Base-by-base conservation (phyloP, 1,284 basidiomycete genomes). In the Inonotus hispidus region DNA sequence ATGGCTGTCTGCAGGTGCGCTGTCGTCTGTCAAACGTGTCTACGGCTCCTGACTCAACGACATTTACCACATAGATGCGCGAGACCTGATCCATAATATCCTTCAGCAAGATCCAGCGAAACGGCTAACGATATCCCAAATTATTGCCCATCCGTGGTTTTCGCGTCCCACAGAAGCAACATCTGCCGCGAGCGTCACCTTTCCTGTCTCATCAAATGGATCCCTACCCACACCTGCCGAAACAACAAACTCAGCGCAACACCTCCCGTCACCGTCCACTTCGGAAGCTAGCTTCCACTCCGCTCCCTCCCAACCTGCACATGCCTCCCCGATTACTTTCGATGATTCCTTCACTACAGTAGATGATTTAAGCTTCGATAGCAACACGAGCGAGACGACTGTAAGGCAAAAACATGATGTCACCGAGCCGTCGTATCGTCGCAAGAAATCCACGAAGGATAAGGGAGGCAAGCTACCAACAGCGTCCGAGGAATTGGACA, bases 61-160 rank as follows among this genome's bases (percentile, higher is more conserved):
- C 47, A 55, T 37, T 50, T 56, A 61, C 19, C 58, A 59, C 60
- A 23, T 72, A 95, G 96, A 97, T 68, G 85, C 91, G 3, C 86
- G 89, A 37, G 83, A 90, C 66, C 76, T 99, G 23, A 84, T 99
- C 60, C 78, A 81, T 58, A 81, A 80, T 53, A 87, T 98, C 64
- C 80, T 99, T n/a, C 82, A 87, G 65, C 84, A 84, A 56, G 92
- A 97, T 65, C 88, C 92, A 0, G 71, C 80, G 3, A 83, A 87
- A 59, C 88, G 97, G 2, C 78, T 87, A 10, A 82, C 85, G 1
- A 95, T 99, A 66, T 82, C 90, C 25, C 86, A 90, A 66, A 97
- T 99, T 56, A 81, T 99, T 23, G 78, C 83, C 0, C 95, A 98
- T 71, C 76, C 90, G 0, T 99, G 96, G 96, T 99, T 98, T 75